These are phyloP conservation scores for Trichodelitschia bisporula DNA, from an alignment of 495 filamentous ascomycete species.

Conservation along the genomic window DNA sequence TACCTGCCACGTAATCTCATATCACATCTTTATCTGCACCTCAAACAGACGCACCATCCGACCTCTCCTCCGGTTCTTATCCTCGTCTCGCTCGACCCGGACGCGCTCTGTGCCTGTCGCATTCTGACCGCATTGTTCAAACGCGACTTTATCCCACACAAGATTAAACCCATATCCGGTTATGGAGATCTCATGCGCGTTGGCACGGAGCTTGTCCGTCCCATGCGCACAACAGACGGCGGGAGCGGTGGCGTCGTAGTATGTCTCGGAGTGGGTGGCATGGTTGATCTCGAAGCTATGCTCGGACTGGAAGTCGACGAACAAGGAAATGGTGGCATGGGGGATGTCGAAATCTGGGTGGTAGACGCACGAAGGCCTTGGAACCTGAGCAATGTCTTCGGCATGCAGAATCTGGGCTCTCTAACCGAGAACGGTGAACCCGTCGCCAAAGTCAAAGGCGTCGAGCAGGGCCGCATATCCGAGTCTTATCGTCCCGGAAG, in stretches of 20 bases:
- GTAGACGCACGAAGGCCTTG: conserved; percentile 79
- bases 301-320: conserved; percentile 34
- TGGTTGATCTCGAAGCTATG: conserved; percentile 59
- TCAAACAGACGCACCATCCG: conserved; percentile 56
- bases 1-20: conserved; percentile 82
- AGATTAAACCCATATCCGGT: conserved; percentile 81
- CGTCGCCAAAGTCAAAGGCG: conserved; percentile 23
- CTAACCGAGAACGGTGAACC: conserved; percentile 16
- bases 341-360: conserved; percentile 77
- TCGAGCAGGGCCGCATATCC: conserved; percentile 41
- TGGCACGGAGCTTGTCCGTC: conserved; percentile 48
- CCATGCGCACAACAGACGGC: conserved; percentile 59
- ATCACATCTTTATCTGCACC: conserved; percentile 70
- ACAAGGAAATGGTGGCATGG: conserved; percentile 29
- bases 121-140: conserved; percentile 79
- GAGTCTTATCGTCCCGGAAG: conserved; percentile 46
- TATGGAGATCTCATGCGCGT: conserved; percentile 70
- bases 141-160: conserved; percentile 94
- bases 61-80: conserved; percentile 78
- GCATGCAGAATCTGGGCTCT: conserved; percentile 23
- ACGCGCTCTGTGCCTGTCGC: conserved; percentile 84
- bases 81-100: conserved; percentile 78
- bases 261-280: conserved; percentile 75
- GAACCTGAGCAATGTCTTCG: conserved; percentile 88
- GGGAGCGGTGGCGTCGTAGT: conserved; percentile 70